phyloP scores from a whole-genome alignment of 331 rosid species.

The Pyracantha coccinea region DNA sequence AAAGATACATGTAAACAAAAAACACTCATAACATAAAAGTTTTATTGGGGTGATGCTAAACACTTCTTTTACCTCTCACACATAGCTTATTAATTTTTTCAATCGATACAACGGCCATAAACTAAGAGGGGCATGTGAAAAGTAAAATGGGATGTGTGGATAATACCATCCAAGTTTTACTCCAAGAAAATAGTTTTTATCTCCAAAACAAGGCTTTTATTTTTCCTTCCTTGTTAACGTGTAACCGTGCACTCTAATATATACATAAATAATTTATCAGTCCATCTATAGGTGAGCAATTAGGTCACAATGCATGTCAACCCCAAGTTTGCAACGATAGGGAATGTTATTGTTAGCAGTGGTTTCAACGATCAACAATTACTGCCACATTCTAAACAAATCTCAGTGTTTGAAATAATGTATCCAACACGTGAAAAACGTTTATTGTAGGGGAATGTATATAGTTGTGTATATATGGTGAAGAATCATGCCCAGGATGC shows the following conservation, averaged over 20 bases:
- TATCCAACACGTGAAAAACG: background rate
- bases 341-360: background rate
- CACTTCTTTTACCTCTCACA: no score
- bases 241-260: background rate
- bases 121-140: no score
- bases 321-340: background rate
- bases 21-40: background rate
- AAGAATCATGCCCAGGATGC: background rate
- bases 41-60: no score
- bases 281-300: background rate
- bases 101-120: no score
- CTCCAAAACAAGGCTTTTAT: background rate
- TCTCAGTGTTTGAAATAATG: background rate
- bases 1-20: background rate
- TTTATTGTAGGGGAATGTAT: background rate
- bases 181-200: background rate
- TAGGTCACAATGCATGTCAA: background rate
- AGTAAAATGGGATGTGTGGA: no score
- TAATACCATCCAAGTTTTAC: background rate
- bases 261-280: no score
- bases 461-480: no score
- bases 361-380: constrained; percentile 1
- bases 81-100: no score
- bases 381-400: background rate
- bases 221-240: background rate